Base-by-base conservation (phyloP, 305 asterid genomes). In the Fraxinus velutina region DNA sequence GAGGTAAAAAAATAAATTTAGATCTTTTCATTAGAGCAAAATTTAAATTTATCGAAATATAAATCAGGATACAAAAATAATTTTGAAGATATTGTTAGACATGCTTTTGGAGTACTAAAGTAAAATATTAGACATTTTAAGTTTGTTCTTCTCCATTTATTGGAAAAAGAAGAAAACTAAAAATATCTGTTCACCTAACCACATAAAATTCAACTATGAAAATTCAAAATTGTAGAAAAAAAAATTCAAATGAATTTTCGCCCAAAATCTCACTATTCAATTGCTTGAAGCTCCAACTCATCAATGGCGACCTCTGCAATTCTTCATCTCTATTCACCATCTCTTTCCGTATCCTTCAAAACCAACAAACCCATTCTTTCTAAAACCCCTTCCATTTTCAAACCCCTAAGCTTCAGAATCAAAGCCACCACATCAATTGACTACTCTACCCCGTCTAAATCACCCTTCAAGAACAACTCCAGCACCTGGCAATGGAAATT, bases 401-500 rank as follows among this genome's bases (percentile, higher is more conserved):
- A 75, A 83, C 37, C 71, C 55, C 80, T 70, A 15, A 57, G 74
- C 27, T 85, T 82, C 17, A 86, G 52, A 42, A 75, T 87, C 76
- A 86, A 80, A 72, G 89, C 93, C 78, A 86, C 94, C 3, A 80
- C 95, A 66, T 89, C 95, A 13, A 30, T 92, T 10, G 94, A 86
- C 83, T 89, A 85, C 79, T 84, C 92, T 39, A 68, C 88, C 66
- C 77, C 91, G 29, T 77, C 88, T 66, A 55, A 81, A 83, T 76
- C 86, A 50, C n/a, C 74, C 47, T 44, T 86, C 73, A 82, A 86
- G 76, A 73, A 33, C 77, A 84, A 73, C 78, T 76, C 90, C 86
- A 82, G 84, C 76, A 84, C 73, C 82, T 92, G 97, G 98, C 73
- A 87, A 47, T 93, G 99, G 99, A 91, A 91, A 77, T 89, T 87